A percentile compares a stretch with the other conserved stretches of the same genome.
phyloP scores from a whole-genome alignment of 2,329 filamentous ascomycete genomes.

The Setomelanomma holmii region DNA sequence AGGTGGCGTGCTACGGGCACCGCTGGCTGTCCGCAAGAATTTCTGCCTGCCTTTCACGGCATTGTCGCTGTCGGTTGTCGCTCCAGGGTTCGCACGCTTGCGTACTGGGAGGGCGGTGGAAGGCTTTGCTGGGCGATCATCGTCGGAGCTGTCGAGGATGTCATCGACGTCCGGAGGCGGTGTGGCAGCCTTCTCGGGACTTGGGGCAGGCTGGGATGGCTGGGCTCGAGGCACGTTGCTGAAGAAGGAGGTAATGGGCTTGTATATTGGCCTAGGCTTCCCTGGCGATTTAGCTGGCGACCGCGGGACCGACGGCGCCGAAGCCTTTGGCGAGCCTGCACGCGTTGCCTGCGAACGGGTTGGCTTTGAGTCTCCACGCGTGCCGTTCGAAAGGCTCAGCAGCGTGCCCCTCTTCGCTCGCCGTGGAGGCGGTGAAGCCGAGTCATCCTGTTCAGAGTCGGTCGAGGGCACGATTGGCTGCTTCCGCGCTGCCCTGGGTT shows the following conservation, averaged over 20 bases:
- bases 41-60: conserved; percentile 50
- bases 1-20: conserved; percentile 38
- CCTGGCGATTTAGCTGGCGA: conserved; percentile 41
- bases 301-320: conserved; percentile 25
- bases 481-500: conserved; percentile 47
- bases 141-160: conserved; percentile 47
- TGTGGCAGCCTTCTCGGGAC: conserved; percentile 45
- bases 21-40: conserved; percentile 51
- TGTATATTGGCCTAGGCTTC: conserved; percentile 49
- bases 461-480: conserved; percentile 47
- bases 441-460: conserved; percentile 38
- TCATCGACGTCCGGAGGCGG: conserved; percentile 43
- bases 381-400: conserved; percentile 25
- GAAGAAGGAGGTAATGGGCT: conserved; percentile 59
- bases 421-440: conserved; percentile 39
- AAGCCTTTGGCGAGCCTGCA: conserved; percentile 29
- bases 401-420: conserved; percentile 39
- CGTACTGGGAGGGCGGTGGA: conserved; percentile 37
- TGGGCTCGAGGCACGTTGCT: conserved; percentile 52
- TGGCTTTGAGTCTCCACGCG: conserved; percentile 22
- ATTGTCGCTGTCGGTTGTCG: conserved; percentile 22
- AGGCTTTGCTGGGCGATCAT: conserved; percentile 31
- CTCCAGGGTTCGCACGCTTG: conserved; percentile 33
- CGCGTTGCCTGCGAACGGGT: conserved; percentile 27
- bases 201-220: conserved; percentile 48